A percentile compares a stretch with the other conserved stretches of the same genome.
These are phyloP conservation scores for Silene conica DNA, from an alignment of 148 eudicot species.

Conservation along the genomic window DNA sequence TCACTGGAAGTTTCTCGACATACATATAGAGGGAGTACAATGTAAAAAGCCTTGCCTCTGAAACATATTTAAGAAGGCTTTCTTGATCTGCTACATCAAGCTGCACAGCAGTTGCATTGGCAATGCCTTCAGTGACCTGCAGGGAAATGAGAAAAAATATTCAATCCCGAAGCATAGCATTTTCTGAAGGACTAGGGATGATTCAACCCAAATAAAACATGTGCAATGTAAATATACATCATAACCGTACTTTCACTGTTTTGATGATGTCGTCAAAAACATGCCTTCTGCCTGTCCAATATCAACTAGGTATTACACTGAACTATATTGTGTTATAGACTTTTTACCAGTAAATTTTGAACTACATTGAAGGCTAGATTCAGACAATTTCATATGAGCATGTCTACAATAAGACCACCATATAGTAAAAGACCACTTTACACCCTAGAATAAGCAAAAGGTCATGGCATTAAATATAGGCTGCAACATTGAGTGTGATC, in stretches of 20 bases:
- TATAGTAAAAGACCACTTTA: too few relatives aligned
- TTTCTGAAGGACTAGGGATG: neutral
- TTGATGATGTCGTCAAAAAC: neutral
- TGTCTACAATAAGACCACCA: too few relatives aligned
- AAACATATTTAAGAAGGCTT: constrained; percentile 53
- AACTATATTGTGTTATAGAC: neutral
- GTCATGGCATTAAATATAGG: too few relatives aligned
- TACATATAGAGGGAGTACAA: neutral
- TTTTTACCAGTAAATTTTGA: neutral
- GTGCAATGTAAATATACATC: neutral
- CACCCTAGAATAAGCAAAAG: too few relatives aligned
- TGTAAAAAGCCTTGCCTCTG: constrained; percentile 46
- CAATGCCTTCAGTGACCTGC: constrained; percentile 73
- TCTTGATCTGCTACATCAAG: constrained; percentile 64
- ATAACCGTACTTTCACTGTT: neutral
- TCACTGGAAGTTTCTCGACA: neutral
- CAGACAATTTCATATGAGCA: neutral
- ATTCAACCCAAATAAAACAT: neutral
- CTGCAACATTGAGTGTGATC: too few relatives aligned
- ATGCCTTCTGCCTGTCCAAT: neutral
- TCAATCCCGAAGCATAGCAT: neutral
- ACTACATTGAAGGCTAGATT: neutral
- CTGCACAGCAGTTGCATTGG: constrained; percentile 83
- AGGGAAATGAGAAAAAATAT: constrained; percentile 12
- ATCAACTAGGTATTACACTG: neutral